A percentile compares a stretch with the other conserved stretches of the same genome.
Conservation (phyloP, 805 yeast genomes). For the Candida wancherniae region DNA sequence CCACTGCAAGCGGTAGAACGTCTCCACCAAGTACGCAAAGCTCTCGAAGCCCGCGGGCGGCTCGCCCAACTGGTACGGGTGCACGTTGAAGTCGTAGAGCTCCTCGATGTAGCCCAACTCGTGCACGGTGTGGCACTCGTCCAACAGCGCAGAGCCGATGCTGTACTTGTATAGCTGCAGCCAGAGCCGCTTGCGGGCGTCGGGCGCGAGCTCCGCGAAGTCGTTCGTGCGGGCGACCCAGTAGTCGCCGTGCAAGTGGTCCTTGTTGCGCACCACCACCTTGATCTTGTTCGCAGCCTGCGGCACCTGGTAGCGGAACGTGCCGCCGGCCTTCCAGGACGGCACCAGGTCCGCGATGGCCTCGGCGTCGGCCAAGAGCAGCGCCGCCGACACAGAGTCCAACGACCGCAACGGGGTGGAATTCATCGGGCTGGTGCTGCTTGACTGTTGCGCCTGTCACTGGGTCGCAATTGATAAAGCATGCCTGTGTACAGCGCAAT, state of each 20-base stretch:
- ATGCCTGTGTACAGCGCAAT: too few species aligned
- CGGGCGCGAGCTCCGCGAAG: conserved; percentile 12
- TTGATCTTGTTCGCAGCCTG: conserved; percentile 11
- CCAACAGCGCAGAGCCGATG: conserved; percentile 12
- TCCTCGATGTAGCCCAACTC: conserved; percentile 36
- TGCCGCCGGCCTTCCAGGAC: conserved; percentile 12
- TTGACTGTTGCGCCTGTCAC: too few species aligned
- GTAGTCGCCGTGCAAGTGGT: conserved; percentile 13
- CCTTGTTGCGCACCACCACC: conserved; percentile 11
- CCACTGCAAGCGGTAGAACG: conserved; percentile 32
- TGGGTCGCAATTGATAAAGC: too few species aligned
- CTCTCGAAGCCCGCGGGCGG: conserved; percentile 13
- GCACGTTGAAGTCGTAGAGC: conserved; percentile 22
- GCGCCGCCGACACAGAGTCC: conserved; percentile 8
- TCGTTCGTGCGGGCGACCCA: conserved; percentile 17
- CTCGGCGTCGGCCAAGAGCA: conserved; percentile 9
- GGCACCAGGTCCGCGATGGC: conserved; percentile 10
- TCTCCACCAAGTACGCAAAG: conserved; percentile 27
- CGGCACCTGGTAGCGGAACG: conserved; percentile 12
- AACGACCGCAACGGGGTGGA: conserved; percentile 12
- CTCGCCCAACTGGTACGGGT: conserved; percentile 14
- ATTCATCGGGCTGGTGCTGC: conserved; percentile 11
- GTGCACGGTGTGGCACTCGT: conserved; percentile 30
- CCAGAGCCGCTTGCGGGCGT: conserved; percentile 9
- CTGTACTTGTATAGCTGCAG: conserved; percentile 10